These are phyloP conservation scores for Hemileccinum hortonii DNA, from an alignment of 1,284 basidiomycete species.

Conservation along the genomic window DNA sequence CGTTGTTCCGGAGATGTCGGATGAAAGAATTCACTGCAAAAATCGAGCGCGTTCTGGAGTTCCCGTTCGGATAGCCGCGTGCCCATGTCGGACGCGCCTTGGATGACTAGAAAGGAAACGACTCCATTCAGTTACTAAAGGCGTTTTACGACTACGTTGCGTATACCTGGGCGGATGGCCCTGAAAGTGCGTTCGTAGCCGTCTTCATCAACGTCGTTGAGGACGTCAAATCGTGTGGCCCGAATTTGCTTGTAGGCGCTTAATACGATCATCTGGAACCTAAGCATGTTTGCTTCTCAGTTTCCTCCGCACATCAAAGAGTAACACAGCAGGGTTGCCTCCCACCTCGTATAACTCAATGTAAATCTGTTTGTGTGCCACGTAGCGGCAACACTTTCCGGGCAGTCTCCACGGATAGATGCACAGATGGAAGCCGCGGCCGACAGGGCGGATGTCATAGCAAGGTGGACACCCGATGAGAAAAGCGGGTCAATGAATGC, in stretches of 20 bases:
- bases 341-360: constrained; percentile 56
- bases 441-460: constrained; percentile 54
- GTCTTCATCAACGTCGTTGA: constrained; percentile 53
- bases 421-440: constrained; percentile 57
- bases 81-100: constrained; percentile 74
- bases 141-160: background rate
- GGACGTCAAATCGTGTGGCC: constrained; percentile 46
- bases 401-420: constrained; percentile 49
- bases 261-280: constrained; percentile 61
- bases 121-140: background rate
- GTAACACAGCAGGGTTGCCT: background rate
- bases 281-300: constrained; percentile 22
- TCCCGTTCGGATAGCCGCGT: constrained; percentile 65
- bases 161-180: constrained; percentile 52
- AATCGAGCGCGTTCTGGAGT: constrained; percentile 62
- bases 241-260: constrained; percentile 65
- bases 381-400: constrained; percentile 44
- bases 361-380: constrained; percentile 53
- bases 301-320: no score
- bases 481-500: constrained; percentile 68
- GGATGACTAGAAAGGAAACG: constrained; percentile 55
- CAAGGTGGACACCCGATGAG: constrained; percentile 62
- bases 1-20: constrained; percentile 57
- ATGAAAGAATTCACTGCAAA: constrained; percentile 56
- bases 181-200: constrained; percentile 61